These are phyloP conservation scores for Kickxella alabastrina DNA, from an alignment of 192 early-diverging fungal genomes.

Conservation along the genomic window DNA sequence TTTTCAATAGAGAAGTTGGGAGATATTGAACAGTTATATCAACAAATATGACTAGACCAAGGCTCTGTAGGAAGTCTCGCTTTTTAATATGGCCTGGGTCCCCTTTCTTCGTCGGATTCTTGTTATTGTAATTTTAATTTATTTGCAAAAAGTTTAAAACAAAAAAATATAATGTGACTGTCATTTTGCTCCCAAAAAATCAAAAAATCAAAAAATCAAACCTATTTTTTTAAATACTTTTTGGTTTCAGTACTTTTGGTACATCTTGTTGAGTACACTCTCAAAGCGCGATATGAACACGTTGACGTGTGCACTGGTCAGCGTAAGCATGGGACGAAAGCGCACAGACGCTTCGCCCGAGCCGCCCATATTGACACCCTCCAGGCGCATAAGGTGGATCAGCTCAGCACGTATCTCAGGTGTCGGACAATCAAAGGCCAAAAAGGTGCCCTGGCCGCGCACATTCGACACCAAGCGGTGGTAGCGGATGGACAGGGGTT, in stretches of 20 bases:
- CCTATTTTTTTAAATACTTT: not conserved
- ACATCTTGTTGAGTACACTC: constrained; percentile 53
- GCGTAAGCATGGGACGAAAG: constrained; percentile 69
- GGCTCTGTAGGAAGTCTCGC: too few species aligned
- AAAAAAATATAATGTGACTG: too few species aligned
- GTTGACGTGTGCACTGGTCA: constrained; percentile 65
- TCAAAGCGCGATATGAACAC: constrained; percentile 61
- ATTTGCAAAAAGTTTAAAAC: too few species aligned
- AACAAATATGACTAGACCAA: too few species aligned
- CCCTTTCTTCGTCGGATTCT: not conserved
- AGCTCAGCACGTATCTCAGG: constrained; percentile 52
- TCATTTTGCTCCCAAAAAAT: too few species aligned
- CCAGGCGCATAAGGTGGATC: constrained; percentile 53
- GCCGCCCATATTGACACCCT: constrained; percentile 68
- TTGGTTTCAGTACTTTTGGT: constrained; percentile 48
- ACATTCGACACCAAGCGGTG: constrained; percentile 51
- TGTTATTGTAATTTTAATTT: too few species aligned
- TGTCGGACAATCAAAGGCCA: constrained; percentile 66
- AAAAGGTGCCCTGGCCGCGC: constrained; percentile 62
- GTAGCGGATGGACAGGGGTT: constrained; percentile 49
- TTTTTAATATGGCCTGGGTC: too few species aligned
- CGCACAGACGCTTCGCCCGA: constrained; percentile 59
- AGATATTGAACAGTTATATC: too few species aligned
- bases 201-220: not conserved
- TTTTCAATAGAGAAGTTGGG: too few species aligned